These are phyloP conservation scores for Aureobasidium sp. DNA, from an alignment of 2,329 filamentous ascomycete species.

Conservation along the genomic window DNA sequence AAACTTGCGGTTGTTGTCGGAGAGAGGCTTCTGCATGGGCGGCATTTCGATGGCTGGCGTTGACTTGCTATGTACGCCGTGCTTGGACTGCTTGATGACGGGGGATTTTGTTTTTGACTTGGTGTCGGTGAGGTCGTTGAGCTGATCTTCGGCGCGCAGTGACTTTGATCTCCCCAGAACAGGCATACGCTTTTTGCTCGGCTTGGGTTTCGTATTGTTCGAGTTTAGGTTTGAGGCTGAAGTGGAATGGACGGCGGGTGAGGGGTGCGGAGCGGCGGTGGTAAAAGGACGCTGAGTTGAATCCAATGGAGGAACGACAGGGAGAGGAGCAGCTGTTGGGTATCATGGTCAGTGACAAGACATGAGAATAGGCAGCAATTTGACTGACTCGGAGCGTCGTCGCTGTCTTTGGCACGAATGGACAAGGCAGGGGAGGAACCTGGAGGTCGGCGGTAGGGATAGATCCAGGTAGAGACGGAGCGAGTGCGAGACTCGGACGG, in stretches of 20 bases:
- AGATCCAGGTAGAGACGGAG: conserved; percentile 9
- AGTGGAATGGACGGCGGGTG: conserved; percentile 1
- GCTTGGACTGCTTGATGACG: conserved; percentile 13
- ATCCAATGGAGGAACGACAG: conserved; percentile 1
- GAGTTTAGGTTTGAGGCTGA: background rate
- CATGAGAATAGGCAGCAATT: background rate
- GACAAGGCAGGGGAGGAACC: conserved; percentile 40
- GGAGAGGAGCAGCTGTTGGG: background rate
- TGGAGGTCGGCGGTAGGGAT: conserved; percentile 27
- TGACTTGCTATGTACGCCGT: conserved; percentile 1
- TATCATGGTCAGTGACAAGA: background rate
- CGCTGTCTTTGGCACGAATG: conserved; percentile 10
- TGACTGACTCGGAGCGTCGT: background rate
- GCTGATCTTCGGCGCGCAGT: conserved; percentile 27
- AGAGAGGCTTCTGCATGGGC: conserved; percentile 10
- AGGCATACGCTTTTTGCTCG: conserved; percentile 17
- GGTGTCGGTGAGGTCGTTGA: conserved; percentile 28
- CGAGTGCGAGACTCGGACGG: conserved; percentile 3
- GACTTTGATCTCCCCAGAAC: conserved; percentile 18
- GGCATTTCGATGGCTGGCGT: conserved; percentile 6
- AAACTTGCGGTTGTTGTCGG: conserved; percentile 58
- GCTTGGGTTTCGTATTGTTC: conserved; percentile 13
- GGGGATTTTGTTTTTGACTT: conserved; percentile 12
- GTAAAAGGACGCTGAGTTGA: conserved; percentile 3
- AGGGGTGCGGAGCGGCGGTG: conserved; percentile 1